A percentile compares a stretch with the other conserved stretches of the same genome.
Conservation (phyloP, 164 flowering plant genomes). For the Vitis vinifera region DNA sequence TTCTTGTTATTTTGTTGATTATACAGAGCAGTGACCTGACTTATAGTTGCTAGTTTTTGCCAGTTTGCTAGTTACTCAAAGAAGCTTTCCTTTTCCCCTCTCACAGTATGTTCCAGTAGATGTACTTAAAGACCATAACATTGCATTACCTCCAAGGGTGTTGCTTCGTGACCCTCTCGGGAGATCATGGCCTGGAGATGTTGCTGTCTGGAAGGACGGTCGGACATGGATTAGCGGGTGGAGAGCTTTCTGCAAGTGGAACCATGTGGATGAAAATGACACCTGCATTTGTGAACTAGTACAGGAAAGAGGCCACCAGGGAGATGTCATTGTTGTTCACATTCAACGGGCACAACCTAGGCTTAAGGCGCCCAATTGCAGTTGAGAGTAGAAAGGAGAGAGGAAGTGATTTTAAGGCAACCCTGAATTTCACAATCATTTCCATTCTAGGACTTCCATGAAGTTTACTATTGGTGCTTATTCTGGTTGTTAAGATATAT, state of each 20-base stretch:
- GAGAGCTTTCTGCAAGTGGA: slow-evolving; percentile 5
- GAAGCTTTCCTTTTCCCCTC: not conserved
- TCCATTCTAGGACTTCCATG: too few relatives aligned
- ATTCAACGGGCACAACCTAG: slow-evolving; percentile 1
- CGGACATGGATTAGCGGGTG: slow-evolving; percentile 7
- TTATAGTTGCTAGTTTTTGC: not conserved
- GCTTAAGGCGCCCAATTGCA: not conserved
- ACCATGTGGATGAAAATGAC: slow-evolving; percentile 10
- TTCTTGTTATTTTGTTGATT: not conserved
- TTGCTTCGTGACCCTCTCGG: not conserved
- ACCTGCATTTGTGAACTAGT: slow-evolving; percentile 11
- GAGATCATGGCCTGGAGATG: not conserved
- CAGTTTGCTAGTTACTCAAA: not conserved
- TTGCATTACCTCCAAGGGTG: not conserved
- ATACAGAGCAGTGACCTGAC: not conserved
- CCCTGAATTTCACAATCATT: too few relatives aligned
- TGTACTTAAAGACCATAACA: not conserved
- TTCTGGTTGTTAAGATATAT: too few relatives aligned
- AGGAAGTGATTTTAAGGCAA: too few relatives aligned
- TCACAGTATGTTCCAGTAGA: slow-evolving; percentile 6
- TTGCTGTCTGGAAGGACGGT: slow-evolving; percentile 9
- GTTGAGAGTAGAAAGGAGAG: not conserved
- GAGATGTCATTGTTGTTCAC: not conserved
- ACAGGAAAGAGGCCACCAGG: not conserved
- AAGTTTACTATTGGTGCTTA: too few relatives aligned